A percentile compares a stretch with the other conserved stretches of the same genome.
Conservation (phyloP, 495 filamentous ascomycete genomes). For the Neurospora intermedia region DNA sequence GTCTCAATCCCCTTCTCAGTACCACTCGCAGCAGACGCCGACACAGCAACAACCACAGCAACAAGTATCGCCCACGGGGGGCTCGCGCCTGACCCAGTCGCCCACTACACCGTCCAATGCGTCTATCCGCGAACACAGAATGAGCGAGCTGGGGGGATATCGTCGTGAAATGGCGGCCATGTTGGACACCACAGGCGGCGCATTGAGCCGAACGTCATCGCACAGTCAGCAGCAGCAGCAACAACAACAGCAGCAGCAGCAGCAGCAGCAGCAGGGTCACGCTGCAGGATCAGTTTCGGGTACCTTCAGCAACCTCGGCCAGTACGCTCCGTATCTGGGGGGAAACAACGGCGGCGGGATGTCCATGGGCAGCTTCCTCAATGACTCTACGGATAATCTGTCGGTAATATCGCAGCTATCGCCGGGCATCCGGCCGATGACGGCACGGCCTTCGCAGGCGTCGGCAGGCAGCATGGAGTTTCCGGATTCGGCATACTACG, state of each 20-base stretch:
- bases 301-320: slow-evolving; percentile 26
- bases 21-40: neutral
- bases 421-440: slow-evolving; percentile 52
- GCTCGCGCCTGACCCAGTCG: slow-evolving; percentile 35
- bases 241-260: neutral
- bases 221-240: slow-evolving; percentile 43
- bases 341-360: slow-evolving; percentile 21
- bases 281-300: neutral
- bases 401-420: slow-evolving; percentile 49
- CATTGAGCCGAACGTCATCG: slow-evolving; percentile 21
- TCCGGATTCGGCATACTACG: slow-evolving; percentile 48
- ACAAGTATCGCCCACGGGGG: neutral
- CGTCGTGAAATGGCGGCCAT: slow-evolving; percentile 57
- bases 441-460: slow-evolving; percentile 39
- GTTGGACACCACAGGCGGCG: slow-evolving; percentile 46
- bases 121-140: slow-evolving; percentile 36
- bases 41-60: neutral
- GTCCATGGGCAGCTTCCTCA: slow-evolving; percentile 42
- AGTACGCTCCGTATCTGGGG: slow-evolving; percentile 39
- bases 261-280: neutral
- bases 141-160: slow-evolving; percentile 52
- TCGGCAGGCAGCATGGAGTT: slow-evolving; percentile 51
- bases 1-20: neutral
- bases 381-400: slow-evolving; percentile 56
- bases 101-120: slow-evolving; percentile 35